Evolutionary conservation across 805 yeast genomes (phyloP).

Genomic region (Saturnispora quitensis): DNA sequence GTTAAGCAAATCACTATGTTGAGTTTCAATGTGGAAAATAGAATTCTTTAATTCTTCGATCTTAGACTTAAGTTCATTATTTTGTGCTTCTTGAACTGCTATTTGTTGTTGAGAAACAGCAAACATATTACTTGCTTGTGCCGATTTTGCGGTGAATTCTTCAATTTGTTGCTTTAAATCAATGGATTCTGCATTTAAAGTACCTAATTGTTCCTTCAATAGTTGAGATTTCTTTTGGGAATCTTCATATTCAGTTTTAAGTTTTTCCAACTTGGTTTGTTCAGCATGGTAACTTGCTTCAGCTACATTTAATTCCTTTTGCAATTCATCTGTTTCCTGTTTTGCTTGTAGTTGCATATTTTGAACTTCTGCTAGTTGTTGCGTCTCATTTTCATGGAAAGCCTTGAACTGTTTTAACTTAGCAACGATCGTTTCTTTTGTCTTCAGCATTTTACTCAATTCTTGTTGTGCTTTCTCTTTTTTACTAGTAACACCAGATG

Average conservation of each 20-base stretch:
- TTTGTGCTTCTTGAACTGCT: slow-evolving; percentile 44
- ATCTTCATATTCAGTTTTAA: slow-evolving; percentile 51
- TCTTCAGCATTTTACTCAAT: slow-evolving; percentile 52
- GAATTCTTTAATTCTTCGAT: slow-evolving; percentile 19
- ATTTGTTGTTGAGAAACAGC: slow-evolving; percentile 65
- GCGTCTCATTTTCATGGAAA: slow-evolving; percentile 70
- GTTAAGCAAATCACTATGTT: slow-evolving; percentile 18
- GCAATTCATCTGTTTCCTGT: slow-evolving; percentile 57
- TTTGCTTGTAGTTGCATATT: slow-evolving; percentile 46
- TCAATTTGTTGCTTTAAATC: slow-evolving; percentile 50
- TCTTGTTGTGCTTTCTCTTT: slow-evolving; percentile 71
- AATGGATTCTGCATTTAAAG: slow-evolving; percentile 55
- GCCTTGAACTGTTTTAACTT: slow-evolving; percentile 58
- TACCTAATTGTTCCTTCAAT: slow-evolving; percentile 60
- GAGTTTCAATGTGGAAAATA: slow-evolving; percentile 21
- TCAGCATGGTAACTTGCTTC: slow-evolving; percentile 73
- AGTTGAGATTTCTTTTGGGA: slow-evolving; percentile 59
- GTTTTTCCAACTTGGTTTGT: slow-evolving; percentile 52
- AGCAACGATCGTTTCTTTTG: slow-evolving; percentile 64
- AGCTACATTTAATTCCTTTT: slow-evolving; percentile 62
- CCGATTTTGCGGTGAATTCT: slow-evolving; percentile 42
- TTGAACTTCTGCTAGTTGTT: slow-evolving; percentile 68
- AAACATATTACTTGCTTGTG: slow-evolving; percentile 52
- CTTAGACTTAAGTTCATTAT: slow-evolving; percentile 27
- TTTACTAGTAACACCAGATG: slow-evolving; percentile 59